Evolutionary conservation across 768 basidiomycete genomes (phyloP).

Genomic region (Lactifluus hygrophoroides): DNA sequence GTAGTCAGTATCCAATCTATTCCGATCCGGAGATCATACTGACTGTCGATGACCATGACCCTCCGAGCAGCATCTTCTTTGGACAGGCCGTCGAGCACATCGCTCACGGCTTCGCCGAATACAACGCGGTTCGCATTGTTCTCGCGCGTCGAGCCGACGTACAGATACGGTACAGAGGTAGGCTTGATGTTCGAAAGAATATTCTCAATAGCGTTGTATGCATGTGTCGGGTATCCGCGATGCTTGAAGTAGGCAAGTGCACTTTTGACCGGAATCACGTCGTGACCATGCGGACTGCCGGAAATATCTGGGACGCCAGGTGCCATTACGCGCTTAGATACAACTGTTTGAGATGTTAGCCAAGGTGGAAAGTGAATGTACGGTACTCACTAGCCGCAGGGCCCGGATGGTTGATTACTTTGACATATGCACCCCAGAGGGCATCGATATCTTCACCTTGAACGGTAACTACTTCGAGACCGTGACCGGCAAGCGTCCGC

Average conservation of each 20-base stretch:
- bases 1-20: conserved; percentile 6
- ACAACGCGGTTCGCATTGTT: conserved; percentile 71
- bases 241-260: conserved; percentile 65
- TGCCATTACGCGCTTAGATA: conserved; percentile 50
- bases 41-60: conserved; percentile 84
- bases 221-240: conserved; percentile 45
- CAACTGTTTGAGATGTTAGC: conserved; percentile 34
- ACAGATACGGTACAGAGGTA: conserved; percentile 44
- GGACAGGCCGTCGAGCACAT: conserved; percentile 62
- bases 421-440: conserved; percentile 59
- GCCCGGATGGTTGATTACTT: conserved; percentile 52
- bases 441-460: conserved; percentile 75
- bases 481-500: conserved; percentile 74
- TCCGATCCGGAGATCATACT: conserved; percentile 23
- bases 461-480: conserved; percentile 64
- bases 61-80: conserved; percentile 72
- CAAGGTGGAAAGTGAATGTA: not conserved
- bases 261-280: conserved; percentile 74
- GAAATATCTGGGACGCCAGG: conserved; percentile 55
- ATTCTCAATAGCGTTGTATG: conserved; percentile 30
- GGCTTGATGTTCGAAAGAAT: conserved; percentile 64
- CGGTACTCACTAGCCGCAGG: conserved; percentile 59
- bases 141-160: conserved; percentile 65
- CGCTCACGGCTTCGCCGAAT: conserved; percentile 79
- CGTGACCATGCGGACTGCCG: conserved; percentile 74